These are phyloP conservation scores for Chaetomiaceae sp. DNA, from an alignment of 2,329 filamentous ascomycete species.

Conservation along the genomic window DNA sequence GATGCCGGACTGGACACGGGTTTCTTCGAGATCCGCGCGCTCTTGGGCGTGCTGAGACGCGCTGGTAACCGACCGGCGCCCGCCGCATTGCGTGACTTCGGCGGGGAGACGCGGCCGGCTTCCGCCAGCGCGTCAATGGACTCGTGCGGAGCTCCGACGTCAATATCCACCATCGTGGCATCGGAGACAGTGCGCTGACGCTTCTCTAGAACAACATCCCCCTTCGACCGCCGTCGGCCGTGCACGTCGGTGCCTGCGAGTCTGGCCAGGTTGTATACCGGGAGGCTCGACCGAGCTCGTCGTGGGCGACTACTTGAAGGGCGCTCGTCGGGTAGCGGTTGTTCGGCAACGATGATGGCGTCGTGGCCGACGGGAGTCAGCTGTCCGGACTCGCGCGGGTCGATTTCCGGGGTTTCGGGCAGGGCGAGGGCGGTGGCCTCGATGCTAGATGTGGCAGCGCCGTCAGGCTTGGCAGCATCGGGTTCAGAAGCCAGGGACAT, in stretches of 20 bases:
- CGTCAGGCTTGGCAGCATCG: slow-evolving; percentile 22
- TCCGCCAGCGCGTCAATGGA: slow-evolving; percentile 22
- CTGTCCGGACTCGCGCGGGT: slow-evolving; percentile 14
- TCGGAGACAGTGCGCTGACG: slow-evolving; percentile 38
- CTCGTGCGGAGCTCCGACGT: not conserved
- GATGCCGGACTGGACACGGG: slow-evolving; percentile 23
- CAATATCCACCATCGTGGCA: slow-evolving; percentile 27
- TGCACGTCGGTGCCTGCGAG: slow-evolving; percentile 57
- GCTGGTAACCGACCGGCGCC: slow-evolving; percentile 39
- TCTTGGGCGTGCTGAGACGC: slow-evolving; percentile 31
- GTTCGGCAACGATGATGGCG: slow-evolving; percentile 23
- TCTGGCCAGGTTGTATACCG: slow-evolving; percentile 61
- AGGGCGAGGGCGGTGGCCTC: slow-evolving; percentile 16
- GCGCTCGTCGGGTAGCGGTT: slow-evolving; percentile 7
- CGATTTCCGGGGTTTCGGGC: slow-evolving; percentile 8
- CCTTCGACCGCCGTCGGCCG: slow-evolving; percentile 48
- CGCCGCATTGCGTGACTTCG: slow-evolving; percentile 40
- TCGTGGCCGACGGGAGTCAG: slow-evolving; percentile 15
- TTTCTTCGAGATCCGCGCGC: slow-evolving; percentile 31
- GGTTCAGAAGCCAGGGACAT: slow-evolving; percentile 29
- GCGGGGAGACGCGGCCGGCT: slow-evolving; percentile 26
- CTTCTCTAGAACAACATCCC: slow-evolving; percentile 40
- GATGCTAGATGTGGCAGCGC: slow-evolving; percentile 14
- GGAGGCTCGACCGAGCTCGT: slow-evolving; percentile 48
- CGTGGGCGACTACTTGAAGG: slow-evolving; percentile 42